These are phyloP conservation scores for Uronychia setigera DNA, from an alignment of 73 alveolate genomes.

Conservation along the genomic window DNA sequence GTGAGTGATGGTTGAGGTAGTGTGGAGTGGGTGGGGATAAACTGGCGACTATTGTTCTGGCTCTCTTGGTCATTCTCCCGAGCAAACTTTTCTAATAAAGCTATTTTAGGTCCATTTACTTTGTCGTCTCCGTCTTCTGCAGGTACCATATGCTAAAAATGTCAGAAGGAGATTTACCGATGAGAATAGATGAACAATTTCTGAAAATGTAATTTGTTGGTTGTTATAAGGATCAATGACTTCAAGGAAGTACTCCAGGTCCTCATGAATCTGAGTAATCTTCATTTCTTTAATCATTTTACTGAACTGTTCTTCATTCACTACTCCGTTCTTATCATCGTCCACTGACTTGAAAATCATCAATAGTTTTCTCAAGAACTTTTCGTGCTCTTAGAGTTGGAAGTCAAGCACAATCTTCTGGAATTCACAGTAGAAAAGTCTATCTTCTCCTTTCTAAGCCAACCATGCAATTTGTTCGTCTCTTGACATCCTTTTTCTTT, in stretches of 20 bases:
- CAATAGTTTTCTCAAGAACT: constrained; percentile 84
- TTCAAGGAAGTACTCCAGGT: no score
- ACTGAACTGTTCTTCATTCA: constrained; percentile 86
- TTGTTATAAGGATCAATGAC: constrained; percentile 80
- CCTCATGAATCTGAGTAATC: no score
- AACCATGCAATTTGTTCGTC: constrained; percentile 56
- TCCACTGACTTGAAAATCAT: constrained; percentile 80
- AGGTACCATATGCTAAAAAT: no score
- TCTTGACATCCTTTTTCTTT: constrained; percentile 48
- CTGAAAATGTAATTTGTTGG: constrained; percentile 73
- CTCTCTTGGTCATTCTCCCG: no score
- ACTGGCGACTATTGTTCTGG: no score
- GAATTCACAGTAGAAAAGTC: constrained; percentile 29
- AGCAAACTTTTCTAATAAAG: no score
- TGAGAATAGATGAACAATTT: constrained; percentile 64
- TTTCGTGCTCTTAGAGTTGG: constrained; percentile 94
- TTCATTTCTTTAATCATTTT: constrained; percentile 67
- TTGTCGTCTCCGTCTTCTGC: no score
- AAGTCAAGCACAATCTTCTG: constrained; percentile 87
- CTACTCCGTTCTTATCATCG: constrained; percentile 86
- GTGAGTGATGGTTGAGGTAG: no score
- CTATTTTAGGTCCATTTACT: no score
- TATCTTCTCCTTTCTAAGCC: constrained; percentile 45
- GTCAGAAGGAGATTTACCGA: no score
- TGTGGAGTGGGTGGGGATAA: no score